Base-by-base conservation (phyloP, 2,329 filamentous ascomycete genomes). In the Whalleya microplaca region DNA sequence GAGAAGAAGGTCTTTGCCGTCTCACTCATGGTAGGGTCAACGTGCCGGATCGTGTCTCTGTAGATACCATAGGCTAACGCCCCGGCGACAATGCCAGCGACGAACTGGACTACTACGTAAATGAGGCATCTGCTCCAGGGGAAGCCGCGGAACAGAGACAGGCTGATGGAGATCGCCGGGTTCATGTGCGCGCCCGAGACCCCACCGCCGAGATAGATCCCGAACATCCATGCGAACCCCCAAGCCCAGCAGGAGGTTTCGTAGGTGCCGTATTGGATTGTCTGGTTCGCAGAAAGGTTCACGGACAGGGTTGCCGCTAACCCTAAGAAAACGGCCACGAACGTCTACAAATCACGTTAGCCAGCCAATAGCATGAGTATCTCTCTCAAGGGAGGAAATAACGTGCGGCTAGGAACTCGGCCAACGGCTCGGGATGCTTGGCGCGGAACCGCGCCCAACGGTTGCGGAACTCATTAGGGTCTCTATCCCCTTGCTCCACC, bases 141-240 rank as follows among this genome's bases (percentile, higher is more conserved):
- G 16, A 75, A 76, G 0, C 72, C 72, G 3, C 74, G 70, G 51
- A 74, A 76, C 0, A 76, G 23, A 0, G 68, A 69, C 0, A 76
- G 53, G 0, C 68, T 67, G 14, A 75, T 65, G 1, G 73, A 75
- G 19, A 76, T 72, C 1, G 71, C 68, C 10, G 73, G 74, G 41
- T 75, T 70, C 67, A 70, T 69, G 45, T 70, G 69, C 4, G 67
- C 68, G 1, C 68, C 67, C 2, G 68, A 70, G 1, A 69, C 64
- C 8, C 66, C 67, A 14, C 66, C 66, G 16, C 63, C 67, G 16
- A 71, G 45, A 27, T 69, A 71, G 21, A 70, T 69, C 8, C 69
- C 68, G 37, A 71, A 69, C 67, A 71, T 69, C 61, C 65, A 70
- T 19, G 67, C 62, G 43, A 70, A 64, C 8, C 69, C 69, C 68